Conservation (phyloP, 306 rosid species). For the Sicyos edulis region DNA sequence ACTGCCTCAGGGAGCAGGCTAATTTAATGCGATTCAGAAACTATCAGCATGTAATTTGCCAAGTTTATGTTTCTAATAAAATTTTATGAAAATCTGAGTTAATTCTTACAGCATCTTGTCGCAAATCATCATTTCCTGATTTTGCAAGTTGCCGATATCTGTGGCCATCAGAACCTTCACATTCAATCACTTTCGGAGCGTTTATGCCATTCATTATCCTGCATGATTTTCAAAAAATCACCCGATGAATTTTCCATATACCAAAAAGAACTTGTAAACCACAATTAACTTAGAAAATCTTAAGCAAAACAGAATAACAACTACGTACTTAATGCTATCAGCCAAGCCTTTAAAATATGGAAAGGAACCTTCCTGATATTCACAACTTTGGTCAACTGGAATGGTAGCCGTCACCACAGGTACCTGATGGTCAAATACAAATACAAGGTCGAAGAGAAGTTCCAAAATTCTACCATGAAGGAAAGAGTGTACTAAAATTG, state of each 20-base stretch:
- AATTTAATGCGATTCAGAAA: not conserved
- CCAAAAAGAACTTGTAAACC: constrained; percentile 1
- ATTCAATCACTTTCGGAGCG: constrained; percentile 93
- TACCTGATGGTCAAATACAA: constrained; percentile 48
- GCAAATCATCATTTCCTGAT: constrained; percentile 91
- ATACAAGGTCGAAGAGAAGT: constrained; percentile 14
- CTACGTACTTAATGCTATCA: constrained; percentile 57
- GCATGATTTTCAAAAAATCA: constrained; percentile 20
- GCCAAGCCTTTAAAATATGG: constrained; percentile 78
- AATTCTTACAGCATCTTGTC: constrained; percentile 85
- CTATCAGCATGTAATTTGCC: not conserved
- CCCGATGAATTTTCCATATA: not conserved
- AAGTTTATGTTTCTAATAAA: not conserved
- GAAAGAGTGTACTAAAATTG: not conserved
- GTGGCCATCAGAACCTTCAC: constrained; percentile 87
- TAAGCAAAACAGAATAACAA: constrained; percentile 20
- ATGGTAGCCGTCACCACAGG: constrained; percentile 90
- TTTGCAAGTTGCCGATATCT: constrained; percentile 85
- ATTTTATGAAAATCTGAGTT: not conserved
- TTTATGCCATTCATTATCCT: constrained; percentile 93
- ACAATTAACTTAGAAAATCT: not conserved
- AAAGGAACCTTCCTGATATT: constrained; percentile 74
- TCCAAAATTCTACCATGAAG: not conserved
- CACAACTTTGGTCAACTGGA: constrained; percentile 69
- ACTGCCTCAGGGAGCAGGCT: not conserved